phyloP scores from a whole-genome alignment of 2,329 filamentous ascomycete genomes.

The Botryotinia globosa region DNA sequence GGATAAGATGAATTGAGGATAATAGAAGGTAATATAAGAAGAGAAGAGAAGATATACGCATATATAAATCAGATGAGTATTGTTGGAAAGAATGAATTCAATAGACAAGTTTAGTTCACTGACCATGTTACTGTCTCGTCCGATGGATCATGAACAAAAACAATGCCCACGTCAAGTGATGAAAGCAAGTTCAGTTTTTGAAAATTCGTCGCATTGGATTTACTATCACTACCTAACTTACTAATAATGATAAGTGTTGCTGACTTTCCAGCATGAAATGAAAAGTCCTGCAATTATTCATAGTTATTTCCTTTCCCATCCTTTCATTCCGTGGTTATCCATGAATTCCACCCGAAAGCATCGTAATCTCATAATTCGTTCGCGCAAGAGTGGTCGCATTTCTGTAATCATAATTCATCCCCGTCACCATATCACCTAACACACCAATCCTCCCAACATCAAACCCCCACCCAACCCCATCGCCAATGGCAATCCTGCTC shows the following conservation, averaged over 20 bases:
- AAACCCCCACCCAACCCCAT: conserved; percentile 47
- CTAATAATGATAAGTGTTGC: too few species aligned
- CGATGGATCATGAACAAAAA: background rate
- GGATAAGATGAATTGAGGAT: background rate
- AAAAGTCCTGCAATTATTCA: background rate
- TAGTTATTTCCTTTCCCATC: background rate
- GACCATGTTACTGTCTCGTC: background rate
- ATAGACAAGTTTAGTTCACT: background rate
- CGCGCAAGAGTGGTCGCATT: background rate
- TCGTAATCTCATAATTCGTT: background rate
- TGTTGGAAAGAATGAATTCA: too few species aligned
- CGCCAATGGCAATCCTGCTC: conserved; percentile 45
- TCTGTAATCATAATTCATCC: background rate
- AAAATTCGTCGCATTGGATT: background rate
- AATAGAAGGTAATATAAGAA: background rate
- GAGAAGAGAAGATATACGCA: background rate
- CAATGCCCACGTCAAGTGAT: background rate
- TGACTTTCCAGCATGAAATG: too few species aligned
- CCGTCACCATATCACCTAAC: conserved; percentile 16
- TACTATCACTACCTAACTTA: background rate
- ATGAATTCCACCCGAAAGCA: background rate
- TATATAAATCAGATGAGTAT: background rate
- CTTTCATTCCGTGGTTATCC: background rate
- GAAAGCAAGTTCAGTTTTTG: background rate
- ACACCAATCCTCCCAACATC: conserved; percentile 45